phyloP scores from a whole-genome alignment of 2,329 filamentous ascomycete species.

The Fusarium buharicum region DNA sequence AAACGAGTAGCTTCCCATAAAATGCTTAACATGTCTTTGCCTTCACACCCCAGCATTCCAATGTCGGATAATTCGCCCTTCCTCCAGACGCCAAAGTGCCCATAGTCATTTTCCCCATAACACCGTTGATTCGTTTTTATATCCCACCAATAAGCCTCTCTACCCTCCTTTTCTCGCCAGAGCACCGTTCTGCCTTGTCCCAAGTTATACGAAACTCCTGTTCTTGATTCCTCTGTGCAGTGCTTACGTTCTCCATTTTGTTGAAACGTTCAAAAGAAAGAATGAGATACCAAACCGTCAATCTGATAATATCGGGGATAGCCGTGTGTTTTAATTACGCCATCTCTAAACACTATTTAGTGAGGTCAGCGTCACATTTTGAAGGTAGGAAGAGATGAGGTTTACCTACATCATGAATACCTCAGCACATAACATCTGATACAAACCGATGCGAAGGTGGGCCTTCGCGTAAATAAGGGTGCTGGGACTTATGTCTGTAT shows the following conservation, averaged over 20 bases:
- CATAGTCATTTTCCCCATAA: slow-evolving; percentile 21
- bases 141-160: slow-evolving; percentile 12
- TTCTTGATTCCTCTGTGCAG: not conserved
- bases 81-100: slow-evolving; percentile 24
- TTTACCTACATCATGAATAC: not conserved
- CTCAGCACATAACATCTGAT: not conserved
- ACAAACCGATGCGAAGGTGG: not conserved
- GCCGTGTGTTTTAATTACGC: not conserved
- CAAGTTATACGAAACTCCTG: slow-evolving; percentile 29
- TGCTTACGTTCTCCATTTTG: slow-evolving; percentile 2
- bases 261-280: slow-evolving; percentile 9
- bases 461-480: not conserved
- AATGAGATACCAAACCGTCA: slow-evolving; percentile 14
- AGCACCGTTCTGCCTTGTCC: slow-evolving; percentile 27
- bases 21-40: slow-evolving; percentile 24
- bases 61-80: slow-evolving; percentile 27
- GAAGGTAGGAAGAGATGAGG: not conserved
- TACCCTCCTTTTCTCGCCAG: slow-evolving; percentile 1
- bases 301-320: not conserved
- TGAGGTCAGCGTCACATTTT: not conserved
- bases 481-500: not conserved
- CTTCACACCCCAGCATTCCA: slow-evolving; percentile 22
- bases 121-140: slow-evolving; percentile 8
- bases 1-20: slow-evolving; percentile 18
- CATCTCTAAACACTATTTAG: not conserved